phyloP scores from a whole-genome alignment of 2,329 filamentous ascomycete species.

The Gnomoniopsis smithogilvyi region DNA sequence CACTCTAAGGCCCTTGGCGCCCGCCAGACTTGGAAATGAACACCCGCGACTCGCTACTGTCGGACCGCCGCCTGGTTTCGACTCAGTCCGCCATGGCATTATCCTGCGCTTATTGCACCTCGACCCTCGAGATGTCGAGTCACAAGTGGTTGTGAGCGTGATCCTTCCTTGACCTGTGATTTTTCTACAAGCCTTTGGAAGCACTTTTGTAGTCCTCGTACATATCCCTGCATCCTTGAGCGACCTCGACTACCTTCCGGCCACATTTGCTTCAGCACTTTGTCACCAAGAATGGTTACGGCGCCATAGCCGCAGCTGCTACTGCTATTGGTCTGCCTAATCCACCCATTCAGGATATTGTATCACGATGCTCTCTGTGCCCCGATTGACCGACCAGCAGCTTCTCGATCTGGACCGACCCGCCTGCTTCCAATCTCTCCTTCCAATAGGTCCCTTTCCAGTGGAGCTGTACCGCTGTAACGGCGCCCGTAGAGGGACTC shows the following conservation, averaged over 20 bases:
- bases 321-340: conserved; percentile 2
- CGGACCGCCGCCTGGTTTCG: no score
- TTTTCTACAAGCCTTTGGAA: neutral
- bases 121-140: neutral
- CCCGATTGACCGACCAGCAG: conserved; percentile 4
- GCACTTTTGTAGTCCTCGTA: no score
- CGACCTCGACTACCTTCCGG: neutral
- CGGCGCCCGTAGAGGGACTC: neutral
- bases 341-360: neutral
- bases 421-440: neutral
- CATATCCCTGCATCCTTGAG: neutral
- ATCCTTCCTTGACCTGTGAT: neutral
- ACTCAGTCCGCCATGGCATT: conserved; percentile 15
- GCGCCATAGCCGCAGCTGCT: neutral
- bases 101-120: conserved; percentile 1
- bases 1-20: no score
- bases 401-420: conserved; percentile 15
- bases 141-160: neutral
- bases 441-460: neutral
- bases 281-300: neutral
- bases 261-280: neutral
- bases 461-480: neutral
- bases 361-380: conserved; percentile 5
- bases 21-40: no score
- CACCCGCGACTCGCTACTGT: no score